These are phyloP conservation scores for Sergeia podlipaevii DNA, from an alignment of 208 protist genomes.

Conservation along the genomic window DNA sequence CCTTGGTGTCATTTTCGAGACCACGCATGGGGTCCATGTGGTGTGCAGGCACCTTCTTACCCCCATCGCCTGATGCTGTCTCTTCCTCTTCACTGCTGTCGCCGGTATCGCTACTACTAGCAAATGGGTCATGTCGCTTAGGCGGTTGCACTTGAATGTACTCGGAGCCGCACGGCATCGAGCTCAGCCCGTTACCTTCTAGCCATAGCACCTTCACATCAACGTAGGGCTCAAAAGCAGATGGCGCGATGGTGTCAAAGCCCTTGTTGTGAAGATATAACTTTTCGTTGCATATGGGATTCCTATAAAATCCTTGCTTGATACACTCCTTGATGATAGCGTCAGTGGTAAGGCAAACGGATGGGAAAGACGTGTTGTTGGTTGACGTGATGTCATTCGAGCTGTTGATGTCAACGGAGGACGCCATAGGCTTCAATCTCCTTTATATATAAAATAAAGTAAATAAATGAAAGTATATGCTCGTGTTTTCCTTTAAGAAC, in stretches of 20 bases:
- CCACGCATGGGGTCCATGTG: constrained; percentile 36
- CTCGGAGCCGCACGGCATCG: constrained; percentile 50
- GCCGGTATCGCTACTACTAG: constrained; percentile 5
- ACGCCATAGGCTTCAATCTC: too few relatives aligned
- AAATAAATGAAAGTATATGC: background rate
- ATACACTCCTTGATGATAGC: constrained; percentile 86
- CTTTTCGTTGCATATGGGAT: constrained; percentile 92
- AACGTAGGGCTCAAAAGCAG: constrained; percentile 78
- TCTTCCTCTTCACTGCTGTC: constrained; percentile 10
- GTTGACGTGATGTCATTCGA: constrained; percentile 55
- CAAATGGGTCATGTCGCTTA: constrained; percentile 18
- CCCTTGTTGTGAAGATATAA: constrained; percentile 93
- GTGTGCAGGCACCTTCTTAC: background rate
- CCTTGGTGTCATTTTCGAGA: constrained; percentile 1
- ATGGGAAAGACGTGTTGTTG: constrained; percentile 1
- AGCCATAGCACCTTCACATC: constrained; percentile 93
- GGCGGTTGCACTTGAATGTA: constrained; percentile 42
- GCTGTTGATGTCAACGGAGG: constrained; percentile 32
- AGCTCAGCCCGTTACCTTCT: constrained; percentile 84
- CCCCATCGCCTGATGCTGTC: background rate
- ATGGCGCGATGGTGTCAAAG: constrained; percentile 76
- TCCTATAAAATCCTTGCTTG: constrained; percentile 82
- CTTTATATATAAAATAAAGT: too few relatives aligned
- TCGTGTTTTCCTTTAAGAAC: background rate
- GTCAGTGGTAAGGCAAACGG: constrained; percentile 61